These are phyloP conservation scores for Coniochaeta hoffmannii DNA, from an alignment of 2,329 filamentous ascomycete genomes.

Conservation along the genomic window DNA sequence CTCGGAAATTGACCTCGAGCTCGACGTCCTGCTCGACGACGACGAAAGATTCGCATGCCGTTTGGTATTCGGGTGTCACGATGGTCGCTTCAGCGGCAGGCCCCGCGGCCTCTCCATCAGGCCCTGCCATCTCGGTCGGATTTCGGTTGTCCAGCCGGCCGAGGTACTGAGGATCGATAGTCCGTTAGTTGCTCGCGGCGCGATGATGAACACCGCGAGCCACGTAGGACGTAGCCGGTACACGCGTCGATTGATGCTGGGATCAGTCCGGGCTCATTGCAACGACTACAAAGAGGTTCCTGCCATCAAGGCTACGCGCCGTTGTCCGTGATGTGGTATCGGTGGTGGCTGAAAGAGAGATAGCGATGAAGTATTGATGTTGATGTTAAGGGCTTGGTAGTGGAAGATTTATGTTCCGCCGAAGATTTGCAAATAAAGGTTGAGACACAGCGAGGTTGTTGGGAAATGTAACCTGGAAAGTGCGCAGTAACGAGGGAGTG, in stretches of 20 bases:
- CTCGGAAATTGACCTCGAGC: slow-evolving; percentile 80
- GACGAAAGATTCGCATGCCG: slow-evolving; percentile 28
- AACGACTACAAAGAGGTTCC: not conserved
- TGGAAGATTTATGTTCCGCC: too few relatives aligned
- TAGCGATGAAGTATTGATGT: not conserved
- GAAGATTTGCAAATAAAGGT: too few relatives aligned
- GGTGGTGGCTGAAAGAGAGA: not conserved
- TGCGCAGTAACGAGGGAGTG: too few relatives aligned
- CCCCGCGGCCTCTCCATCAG: not conserved
- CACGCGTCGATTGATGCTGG: not conserved
- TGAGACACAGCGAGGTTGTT: too few relatives aligned
- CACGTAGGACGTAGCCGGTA: not conserved
- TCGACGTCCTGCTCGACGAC: slow-evolving; percentile 82
- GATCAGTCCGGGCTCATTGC: not conserved
- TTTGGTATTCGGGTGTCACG: slow-evolving; percentile 7
- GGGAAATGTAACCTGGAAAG: too few relatives aligned
- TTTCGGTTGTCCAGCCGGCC: not conserved
- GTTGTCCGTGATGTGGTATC: not conserved
- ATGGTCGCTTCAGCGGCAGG: slow-evolving; percentile 6
- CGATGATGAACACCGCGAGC: not conserved
- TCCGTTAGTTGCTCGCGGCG: not conserved
- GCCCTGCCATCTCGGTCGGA: not conserved
- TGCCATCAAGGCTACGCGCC: not conserved
- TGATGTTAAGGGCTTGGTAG: not conserved
- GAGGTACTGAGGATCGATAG: not conserved